A percentile compares a stretch with the other conserved stretches of the same genome.
phyloP scores from a whole-genome alignment of 805 yeast genomes.

The Candida schatavii region DNA sequence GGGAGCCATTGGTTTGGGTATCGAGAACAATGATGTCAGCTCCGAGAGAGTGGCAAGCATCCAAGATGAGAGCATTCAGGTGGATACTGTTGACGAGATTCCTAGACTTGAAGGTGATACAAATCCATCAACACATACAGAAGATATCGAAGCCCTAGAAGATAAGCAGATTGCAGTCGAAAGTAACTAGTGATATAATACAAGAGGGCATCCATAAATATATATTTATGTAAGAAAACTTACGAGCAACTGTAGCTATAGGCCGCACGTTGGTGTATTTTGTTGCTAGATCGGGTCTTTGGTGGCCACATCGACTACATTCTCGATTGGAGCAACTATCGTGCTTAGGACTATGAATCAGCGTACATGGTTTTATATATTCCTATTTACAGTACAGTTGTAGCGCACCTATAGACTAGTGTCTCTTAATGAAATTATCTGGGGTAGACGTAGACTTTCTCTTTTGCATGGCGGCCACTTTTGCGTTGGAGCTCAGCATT shows the following conservation, averaged over 20 bases:
- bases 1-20: not conserved
- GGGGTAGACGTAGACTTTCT: slow-evolving; percentile 25
- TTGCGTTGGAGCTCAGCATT: slow-evolving; percentile 33
- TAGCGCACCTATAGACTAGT: slow-evolving; percentile 20
- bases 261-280: no score
- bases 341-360: no score
- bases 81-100: not conserved
- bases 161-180: slow-evolving; percentile 1
- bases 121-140: not conserved
- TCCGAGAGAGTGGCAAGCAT: no score
- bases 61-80: no score
- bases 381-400: not conserved
- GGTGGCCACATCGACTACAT: no score
- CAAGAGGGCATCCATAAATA: no score
- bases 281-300: no score
- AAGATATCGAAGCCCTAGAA: not conserved
- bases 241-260: no score
- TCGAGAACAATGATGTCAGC: not conserved
- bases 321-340: no score
- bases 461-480: slow-evolving; percentile 35
- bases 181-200: not conserved
- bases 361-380: no score
- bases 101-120: not conserved
- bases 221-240: no score
- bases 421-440: slow-evolving; percentile 38